These are phyloP conservation scores for Diospyros kaki DNA, from an alignment of 148 eudicot genomes.

Conservation along the genomic window DNA sequence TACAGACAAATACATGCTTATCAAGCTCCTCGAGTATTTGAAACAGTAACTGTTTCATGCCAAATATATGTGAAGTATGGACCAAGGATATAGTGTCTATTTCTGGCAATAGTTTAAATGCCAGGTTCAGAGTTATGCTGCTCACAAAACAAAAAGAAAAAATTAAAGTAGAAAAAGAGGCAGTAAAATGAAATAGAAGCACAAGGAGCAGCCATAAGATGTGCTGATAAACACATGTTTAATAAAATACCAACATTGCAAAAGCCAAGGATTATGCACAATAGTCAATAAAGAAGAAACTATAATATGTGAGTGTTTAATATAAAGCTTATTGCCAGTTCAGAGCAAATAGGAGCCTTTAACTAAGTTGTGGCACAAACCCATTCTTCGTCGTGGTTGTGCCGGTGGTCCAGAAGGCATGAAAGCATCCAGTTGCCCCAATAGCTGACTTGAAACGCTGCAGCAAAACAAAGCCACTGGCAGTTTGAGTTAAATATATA, in stretches of 20 bases:
- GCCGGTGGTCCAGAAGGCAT: slow-evolving; percentile 68
- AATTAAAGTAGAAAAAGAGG: no score
- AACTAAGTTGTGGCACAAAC: slow-evolving; percentile 29
- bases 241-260: no score
- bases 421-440: slow-evolving; percentile 60
- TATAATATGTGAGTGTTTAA: no score
- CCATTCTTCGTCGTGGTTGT: slow-evolving; percentile 70
- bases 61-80: background rate
- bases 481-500: background rate
- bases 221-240: background rate
- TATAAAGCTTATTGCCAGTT: no score
- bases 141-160: no score
- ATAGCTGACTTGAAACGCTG: slow-evolving; percentile 56
- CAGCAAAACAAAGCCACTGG: slow-evolving; percentile 18
- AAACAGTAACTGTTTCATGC: background rate
- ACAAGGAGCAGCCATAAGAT: no score
- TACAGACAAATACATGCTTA: background rate
- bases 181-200: no score
- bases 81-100: background rate
- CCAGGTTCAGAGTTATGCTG: no score
- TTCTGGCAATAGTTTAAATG: background rate
- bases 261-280: no score
- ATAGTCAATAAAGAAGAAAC: no score
- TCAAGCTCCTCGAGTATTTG: background rate
- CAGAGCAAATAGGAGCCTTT: no score